Evolutionary conservation across 2,329 filamentous ascomycete species (phyloP).

Genomic region (Talaromyces amestolkiae): DNA sequence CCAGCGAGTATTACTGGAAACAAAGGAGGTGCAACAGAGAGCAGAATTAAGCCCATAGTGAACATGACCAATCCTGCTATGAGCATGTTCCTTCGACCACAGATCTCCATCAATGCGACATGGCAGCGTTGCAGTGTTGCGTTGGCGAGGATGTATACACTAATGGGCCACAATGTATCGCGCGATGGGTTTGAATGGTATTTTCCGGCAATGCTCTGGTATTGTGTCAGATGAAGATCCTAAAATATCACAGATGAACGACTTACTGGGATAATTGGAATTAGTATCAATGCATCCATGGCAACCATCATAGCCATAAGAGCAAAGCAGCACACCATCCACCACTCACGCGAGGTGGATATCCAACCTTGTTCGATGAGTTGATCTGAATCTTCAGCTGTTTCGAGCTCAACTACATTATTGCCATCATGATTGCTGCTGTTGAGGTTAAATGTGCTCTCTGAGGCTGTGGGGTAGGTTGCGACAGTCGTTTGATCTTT

Average conservation of each 20-base stretch:
- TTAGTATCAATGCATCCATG: slow-evolving; percentile 15
- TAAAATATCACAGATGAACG: neutral
- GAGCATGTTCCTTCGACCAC: slow-evolving; percentile 9
- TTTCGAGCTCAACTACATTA: slow-evolving; percentile 9
- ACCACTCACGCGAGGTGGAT: slow-evolving; percentile 2
- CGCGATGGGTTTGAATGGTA: slow-evolving; percentile 8
- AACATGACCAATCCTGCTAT: slow-evolving; percentile 10
- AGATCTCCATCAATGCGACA: slow-evolving; percentile 11
- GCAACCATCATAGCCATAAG: slow-evolving; percentile 15
- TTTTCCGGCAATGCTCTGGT: slow-evolving; percentile 1
- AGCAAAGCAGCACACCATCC: slow-evolving; percentile 16
- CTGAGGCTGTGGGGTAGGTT: neutral
- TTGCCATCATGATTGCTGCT: neutral
- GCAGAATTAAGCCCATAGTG: slow-evolving; percentile 9
- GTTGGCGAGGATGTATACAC: slow-evolving; percentile 15
- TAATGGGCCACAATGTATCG: slow-evolving; percentile 14
- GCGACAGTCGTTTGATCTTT: neutral
- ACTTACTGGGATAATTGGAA: slow-evolving; percentile 14
- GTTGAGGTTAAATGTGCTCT: neutral
- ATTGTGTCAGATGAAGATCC: neutral
- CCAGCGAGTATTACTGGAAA: slow-evolving; percentile 16
- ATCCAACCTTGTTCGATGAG: neutral
- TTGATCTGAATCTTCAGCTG: neutral
- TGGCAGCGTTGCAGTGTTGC: slow-evolving; percentile 6
- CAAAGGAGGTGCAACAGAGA: neutral